Evolutionary conservation across 2,329 filamentous ascomycete species (phyloP).

Genomic region (Arthrobotrys sinensis): DNA sequence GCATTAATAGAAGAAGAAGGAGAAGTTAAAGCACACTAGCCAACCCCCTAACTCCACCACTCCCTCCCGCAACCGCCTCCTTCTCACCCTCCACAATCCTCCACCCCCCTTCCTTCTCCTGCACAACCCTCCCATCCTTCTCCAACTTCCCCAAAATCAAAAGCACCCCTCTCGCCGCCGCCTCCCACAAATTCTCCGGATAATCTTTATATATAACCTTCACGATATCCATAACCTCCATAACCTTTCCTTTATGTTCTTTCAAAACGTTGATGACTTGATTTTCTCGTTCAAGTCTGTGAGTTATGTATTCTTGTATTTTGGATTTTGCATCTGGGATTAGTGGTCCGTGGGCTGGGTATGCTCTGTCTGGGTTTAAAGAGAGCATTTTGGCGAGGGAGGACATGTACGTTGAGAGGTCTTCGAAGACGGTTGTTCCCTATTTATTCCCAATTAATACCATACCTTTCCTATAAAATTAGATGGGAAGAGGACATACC

Average conservation of each 20-base stretch:
- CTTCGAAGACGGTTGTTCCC: slow-evolving; percentile 87
- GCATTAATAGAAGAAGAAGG: too few species aligned
- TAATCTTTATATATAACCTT: slow-evolving; percentile 87
- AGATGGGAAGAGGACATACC: slow-evolving; percentile 22
- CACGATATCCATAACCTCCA: slow-evolving; percentile 85
- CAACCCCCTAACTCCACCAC: slow-evolving; percentile 60
- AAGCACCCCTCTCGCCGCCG: slow-evolving; percentile 81
- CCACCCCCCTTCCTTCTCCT: slow-evolving; percentile 44
- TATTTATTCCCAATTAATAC: slow-evolving; percentile 66
- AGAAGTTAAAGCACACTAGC: slow-evolving; percentile 53
- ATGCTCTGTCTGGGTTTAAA: slow-evolving; percentile 75
- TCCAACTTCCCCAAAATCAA: slow-evolving; percentile 86
- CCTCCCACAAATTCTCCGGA: slow-evolving; percentile 79
- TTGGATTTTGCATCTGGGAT: slow-evolving; percentile 80
- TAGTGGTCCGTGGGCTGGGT: slow-evolving; percentile 89
- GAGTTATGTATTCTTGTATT: slow-evolving; percentile 85
- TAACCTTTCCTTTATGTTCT: slow-evolving; percentile 62
- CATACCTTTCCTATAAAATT: background rate
- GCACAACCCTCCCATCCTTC: slow-evolving; percentile 77
- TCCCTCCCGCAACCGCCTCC: slow-evolving; percentile 42
- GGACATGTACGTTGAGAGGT: slow-evolving; percentile 78
- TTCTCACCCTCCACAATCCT: slow-evolving; percentile 58
- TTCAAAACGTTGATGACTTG: slow-evolving; percentile 80
- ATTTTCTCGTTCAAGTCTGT: slow-evolving; percentile 83
- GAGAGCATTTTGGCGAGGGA: slow-evolving; percentile 79